These are phyloP conservation scores for Biscutella auriculata DNA, from an alignment of 441 rosid genomes.

Conservation along the genomic window DNA sequence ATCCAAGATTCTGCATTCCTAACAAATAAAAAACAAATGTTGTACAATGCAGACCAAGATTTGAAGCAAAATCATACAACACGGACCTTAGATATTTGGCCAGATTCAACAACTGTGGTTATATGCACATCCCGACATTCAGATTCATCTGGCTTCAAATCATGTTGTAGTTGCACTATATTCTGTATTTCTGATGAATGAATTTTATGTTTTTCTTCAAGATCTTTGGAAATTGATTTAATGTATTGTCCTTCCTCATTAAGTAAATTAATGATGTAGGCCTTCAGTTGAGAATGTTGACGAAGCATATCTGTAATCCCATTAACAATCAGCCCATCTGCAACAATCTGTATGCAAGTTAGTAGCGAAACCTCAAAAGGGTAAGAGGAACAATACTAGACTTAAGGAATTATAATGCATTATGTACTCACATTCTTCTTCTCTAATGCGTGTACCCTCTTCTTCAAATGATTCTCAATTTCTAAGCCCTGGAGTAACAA, in stretches of 20 bases:
- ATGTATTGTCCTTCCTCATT: constrained; percentile 46
- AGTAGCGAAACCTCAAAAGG: constrained; percentile 14
- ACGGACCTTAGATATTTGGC: constrained; percentile 34
- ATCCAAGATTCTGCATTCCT: neutral
- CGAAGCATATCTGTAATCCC: constrained; percentile 40
- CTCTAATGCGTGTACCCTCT: constrained; percentile 58
- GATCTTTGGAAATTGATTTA: constrained; percentile 27
- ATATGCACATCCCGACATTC: constrained; percentile 53
- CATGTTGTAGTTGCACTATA: constrained; percentile 21
- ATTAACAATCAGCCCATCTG: constrained; percentile 39
- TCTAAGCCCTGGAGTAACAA: constrained; percentile 61
- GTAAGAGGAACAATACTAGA: neutral
- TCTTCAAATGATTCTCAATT: constrained; percentile 89
- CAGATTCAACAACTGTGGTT: constrained; percentile 29
- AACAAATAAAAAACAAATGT: neutral
- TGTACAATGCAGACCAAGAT: neutral
- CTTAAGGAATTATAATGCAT: neutral
- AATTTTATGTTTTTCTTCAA: constrained; percentile 40
- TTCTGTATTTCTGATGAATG: constrained; percentile 24
- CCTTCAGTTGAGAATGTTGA: constrained; percentile 53
- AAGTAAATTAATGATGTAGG: constrained; percentile 43
- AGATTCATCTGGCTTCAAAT: constrained; percentile 36
- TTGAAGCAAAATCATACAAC: neutral
- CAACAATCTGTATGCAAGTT: constrained; percentile 39
- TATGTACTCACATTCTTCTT: constrained; percentile 56